Percentiles rank a stretch among this genome's conserved stretches.
phyloP scores from a whole-genome alignment of 2,329 filamentous ascomycete species.

The Clathrospora elynae region DNA sequence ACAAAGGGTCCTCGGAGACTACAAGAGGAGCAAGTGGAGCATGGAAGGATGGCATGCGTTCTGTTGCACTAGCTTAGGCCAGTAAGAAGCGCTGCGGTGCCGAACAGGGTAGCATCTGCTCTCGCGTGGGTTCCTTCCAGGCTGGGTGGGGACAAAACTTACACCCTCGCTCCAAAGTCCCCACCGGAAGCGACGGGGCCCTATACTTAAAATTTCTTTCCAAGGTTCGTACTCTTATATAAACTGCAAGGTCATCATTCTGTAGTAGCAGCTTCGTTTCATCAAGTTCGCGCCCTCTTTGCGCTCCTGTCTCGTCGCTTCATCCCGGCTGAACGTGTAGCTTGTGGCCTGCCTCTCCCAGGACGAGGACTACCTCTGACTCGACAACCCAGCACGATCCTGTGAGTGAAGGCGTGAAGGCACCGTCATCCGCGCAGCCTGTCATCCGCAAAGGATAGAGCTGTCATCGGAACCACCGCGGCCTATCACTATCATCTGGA shows the following conservation, averaged over 20 bases:
- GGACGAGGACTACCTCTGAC: neutral
- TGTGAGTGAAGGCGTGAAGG: neutral
- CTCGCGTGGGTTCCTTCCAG: constrained; percentile 24
- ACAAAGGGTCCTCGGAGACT: neutral
- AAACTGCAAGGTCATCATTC: constrained; percentile 11
- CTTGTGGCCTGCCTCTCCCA: constrained; percentile 1
- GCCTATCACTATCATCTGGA: constrained; percentile 23
- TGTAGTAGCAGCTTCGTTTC: constrained; percentile 13
- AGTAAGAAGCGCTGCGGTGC: constrained; percentile 4
- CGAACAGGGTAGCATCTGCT: constrained; percentile 14
- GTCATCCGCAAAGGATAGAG: constrained; percentile 1
- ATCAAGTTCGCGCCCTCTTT: constrained; percentile 10
- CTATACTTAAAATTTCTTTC: constrained; percentile 30
- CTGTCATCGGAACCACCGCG: constrained; percentile 21
- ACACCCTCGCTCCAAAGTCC: constrained; percentile 17
- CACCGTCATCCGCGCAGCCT: constrained; percentile 1
- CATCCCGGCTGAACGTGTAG: neutral
- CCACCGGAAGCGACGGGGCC: constrained; percentile 26
- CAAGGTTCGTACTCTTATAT: constrained; percentile 24
- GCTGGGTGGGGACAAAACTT: constrained; percentile 22
- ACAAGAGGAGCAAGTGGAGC: constrained; percentile 4
- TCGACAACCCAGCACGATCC: constrained; percentile 1
- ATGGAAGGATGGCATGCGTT: neutral
- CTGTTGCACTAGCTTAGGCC: constrained; percentile 12
- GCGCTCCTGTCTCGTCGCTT: constrained; percentile 9